These are phyloP conservation scores for Metschnikowia proteae DNA, from an alignment of 805 yeast genomes.

Conservation along the genomic window DNA sequence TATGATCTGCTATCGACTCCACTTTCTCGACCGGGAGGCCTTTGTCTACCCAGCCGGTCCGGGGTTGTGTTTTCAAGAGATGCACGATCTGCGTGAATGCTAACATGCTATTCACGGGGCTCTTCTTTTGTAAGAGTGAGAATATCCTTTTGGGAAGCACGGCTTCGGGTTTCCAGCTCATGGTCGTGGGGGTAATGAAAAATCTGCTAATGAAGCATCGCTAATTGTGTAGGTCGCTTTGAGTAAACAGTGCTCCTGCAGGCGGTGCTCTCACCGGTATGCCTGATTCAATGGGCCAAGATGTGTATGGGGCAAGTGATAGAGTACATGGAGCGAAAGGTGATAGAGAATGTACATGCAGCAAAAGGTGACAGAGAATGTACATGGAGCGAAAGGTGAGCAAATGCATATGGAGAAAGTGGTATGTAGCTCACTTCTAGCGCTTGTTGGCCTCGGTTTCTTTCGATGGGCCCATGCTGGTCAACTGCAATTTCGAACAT, in stretches of 20 bases:
- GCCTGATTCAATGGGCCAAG: not conserved
- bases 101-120: conserved; percentile 46
- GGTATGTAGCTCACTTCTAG: too few relatives aligned
- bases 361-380: too few relatives aligned
- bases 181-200: not conserved
- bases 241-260: not conserved
- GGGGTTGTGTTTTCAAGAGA: conserved; percentile 68
- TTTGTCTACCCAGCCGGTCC: conserved; percentile 94
- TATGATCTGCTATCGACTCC: conserved; percentile 87
- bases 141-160: conserved; percentile 48
- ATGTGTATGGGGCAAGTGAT: not conserved
- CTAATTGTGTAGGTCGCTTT: not conserved
- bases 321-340: too few relatives aligned
- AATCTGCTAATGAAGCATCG: not conserved
- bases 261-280: not conserved
- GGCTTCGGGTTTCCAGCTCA: conserved; percentile 51
- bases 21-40: conserved; percentile 45
- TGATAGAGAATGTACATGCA: too few relatives aligned
- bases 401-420: too few relatives aligned
- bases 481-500: too few relatives aligned
- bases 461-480: too few relatives aligned
- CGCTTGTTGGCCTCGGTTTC: too few relatives aligned
- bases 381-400: too few relatives aligned
- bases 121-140: conserved; percentile 29
- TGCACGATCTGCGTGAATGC: conserved; percentile 64